A percentile compares a stretch with the other conserved stretches of the same genome.
Evolutionary conservation across 305 asterid species (phyloP).

Genomic region (Fraxinus ornus): DNA sequence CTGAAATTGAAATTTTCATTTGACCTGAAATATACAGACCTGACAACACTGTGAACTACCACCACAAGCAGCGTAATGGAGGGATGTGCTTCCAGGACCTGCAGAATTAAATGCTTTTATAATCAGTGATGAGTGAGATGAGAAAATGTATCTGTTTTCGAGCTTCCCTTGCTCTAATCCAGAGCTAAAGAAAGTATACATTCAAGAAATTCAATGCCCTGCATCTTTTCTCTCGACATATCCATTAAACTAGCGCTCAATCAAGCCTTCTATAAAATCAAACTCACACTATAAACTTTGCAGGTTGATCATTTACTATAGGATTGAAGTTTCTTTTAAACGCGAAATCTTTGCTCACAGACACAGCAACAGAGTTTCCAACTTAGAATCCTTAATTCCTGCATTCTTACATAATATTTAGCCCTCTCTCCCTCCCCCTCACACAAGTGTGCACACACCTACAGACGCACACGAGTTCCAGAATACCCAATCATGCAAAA

Average conservation of each 20-base stretch:
- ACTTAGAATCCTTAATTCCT: background rate
- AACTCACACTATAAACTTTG: background rate
- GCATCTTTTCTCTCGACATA: background rate
- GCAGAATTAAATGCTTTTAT: conserved; percentile 13
- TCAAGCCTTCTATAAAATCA: background rate
- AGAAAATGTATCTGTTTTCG: background rate
- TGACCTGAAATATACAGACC: conserved; percentile 39
- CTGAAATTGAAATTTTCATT: background rate
- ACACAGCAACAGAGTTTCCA: conserved; percentile 1
- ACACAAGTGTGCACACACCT: background rate
- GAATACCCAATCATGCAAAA: background rate
- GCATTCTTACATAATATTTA: background rate
- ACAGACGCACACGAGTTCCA: background rate
- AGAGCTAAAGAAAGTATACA: background rate
- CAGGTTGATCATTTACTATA: background rate
- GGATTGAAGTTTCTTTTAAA: background rate
- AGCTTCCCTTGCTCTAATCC: background rate
- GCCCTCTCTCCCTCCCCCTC: background rate
- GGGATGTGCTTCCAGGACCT: conserved; percentile 94
- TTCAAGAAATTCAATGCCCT: background rate
- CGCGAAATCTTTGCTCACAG: background rate
- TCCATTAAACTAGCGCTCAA: background rate
- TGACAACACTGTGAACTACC: conserved; percentile 85
- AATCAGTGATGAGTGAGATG: background rate
- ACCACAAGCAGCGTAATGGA: conserved; percentile 95